Evolutionary conservation across 352 stramenopile genomes (phyloP).

Genomic region (Albugo candida): DNA sequence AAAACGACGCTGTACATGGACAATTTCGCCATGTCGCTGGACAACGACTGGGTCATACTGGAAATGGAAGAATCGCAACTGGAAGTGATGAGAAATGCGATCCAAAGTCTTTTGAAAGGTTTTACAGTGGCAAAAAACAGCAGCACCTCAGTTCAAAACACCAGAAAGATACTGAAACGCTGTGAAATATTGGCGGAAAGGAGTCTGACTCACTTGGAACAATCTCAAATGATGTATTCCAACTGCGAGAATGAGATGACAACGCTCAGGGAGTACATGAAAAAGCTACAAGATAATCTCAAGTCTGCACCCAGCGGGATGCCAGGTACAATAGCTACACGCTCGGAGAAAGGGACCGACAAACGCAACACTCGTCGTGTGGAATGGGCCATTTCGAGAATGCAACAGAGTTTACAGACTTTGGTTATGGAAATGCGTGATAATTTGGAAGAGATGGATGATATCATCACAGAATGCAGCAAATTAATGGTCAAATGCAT

Average conservation of each 20-base stretch:
- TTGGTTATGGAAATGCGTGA: conserved; percentile 55
- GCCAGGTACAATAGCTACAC: too few relatives aligned
- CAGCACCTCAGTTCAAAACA: conserved; percentile 40
- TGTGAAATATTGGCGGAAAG: conserved; percentile 56
- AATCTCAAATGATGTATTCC: conserved; percentile 66
- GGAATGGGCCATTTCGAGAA: conserved; percentile 54
- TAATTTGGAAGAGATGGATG: conserved; percentile 56
- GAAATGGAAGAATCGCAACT: conserved; percentile 66
- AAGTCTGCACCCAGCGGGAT: conserved; percentile 26
- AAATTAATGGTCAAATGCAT: conserved; percentile 78
- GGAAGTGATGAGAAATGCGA: conserved; percentile 26
- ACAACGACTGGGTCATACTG: conserved; percentile 54
- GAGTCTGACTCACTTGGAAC: conserved; percentile 39
- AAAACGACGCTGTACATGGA: conserved; percentile 26
- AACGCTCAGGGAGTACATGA: conserved; percentile 60
- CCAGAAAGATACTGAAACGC: conserved; percentile 38
- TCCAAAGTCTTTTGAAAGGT: conserved; percentile 50
- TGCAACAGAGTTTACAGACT: conserved; percentile 41
- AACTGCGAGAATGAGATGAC: conserved; percentile 57
- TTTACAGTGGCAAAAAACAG: conserved; percentile 66
- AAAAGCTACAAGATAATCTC: conserved; percentile 46
- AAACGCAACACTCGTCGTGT: conserved; percentile 44
- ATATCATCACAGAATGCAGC: conserved; percentile 58
- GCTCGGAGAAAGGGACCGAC: conserved; percentile 34
- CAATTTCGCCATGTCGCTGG: conserved; percentile 12